Conservation (phyloP, 768 basidiomycete species). For the Leccinum fibrillosum region DNA sequence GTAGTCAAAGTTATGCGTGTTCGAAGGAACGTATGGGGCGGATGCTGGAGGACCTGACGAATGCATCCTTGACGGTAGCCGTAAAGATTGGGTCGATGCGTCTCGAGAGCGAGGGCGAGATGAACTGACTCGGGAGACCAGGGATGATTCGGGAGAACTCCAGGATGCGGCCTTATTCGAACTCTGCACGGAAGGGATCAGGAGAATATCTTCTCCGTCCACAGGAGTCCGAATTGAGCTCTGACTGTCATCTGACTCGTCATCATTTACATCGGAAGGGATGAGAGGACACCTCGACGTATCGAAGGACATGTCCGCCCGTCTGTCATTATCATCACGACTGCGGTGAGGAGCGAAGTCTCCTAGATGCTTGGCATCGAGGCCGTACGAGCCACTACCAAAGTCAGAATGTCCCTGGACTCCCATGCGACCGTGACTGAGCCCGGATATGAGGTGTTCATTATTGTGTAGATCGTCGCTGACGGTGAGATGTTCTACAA, state of each 20-base stretch:
- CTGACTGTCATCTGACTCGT: constrained; percentile 29
- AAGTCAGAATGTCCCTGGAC: not conserved
- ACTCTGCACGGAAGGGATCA: not conserved
- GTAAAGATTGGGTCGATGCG: constrained; percentile 3
- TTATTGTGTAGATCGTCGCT: constrained; percentile 24
- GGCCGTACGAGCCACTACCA: not conserved
- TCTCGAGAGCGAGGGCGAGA: constrained; percentile 27
- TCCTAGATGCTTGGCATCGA: constrained; percentile 5
- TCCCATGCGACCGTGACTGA: constrained; percentile 7
- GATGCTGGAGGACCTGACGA: not conserved
- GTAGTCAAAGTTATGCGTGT: not conserved
- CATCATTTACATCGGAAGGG: constrained; percentile 27
- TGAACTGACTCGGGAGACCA: constrained; percentile 23
- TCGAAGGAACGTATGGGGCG: constrained; percentile 8
- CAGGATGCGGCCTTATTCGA: not conserved
- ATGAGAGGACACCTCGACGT: constrained; percentile 15
- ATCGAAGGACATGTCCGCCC: constrained; percentile 19
- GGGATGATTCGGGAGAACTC: constrained; percentile 2
- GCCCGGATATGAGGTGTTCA: constrained; percentile 19
- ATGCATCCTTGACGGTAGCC: not conserved
- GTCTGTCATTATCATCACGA: constrained; percentile 3
- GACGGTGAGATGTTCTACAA: constrained; percentile 22
- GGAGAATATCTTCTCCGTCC: constrained; percentile 19
- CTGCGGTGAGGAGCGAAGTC: constrained; percentile 7
- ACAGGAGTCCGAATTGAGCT: constrained; percentile 26